These are phyloP conservation scores for Flammula alnicola DNA, from an alignment of 1,284 basidiomycete genomes.

Conservation along the genomic window DNA sequence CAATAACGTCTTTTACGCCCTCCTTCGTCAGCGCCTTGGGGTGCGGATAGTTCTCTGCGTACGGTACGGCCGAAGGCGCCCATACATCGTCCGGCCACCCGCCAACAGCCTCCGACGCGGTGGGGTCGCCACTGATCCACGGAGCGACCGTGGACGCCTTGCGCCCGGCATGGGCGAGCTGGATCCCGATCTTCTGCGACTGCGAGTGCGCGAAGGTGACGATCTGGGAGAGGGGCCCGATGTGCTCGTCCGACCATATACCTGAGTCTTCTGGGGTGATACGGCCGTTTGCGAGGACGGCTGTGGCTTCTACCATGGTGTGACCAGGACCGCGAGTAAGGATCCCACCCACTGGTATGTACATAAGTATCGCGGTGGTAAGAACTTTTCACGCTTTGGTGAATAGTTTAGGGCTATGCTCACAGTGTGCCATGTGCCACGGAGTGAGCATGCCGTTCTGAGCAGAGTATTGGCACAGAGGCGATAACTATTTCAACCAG, in stretches of 20 bases:
- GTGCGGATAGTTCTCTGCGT: conserved; percentile 47
- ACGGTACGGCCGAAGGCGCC: conserved; percentile 65
- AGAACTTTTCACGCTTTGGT: no score
- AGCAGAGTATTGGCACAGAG: conserved; percentile 69
- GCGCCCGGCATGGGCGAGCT: conserved; percentile 82
- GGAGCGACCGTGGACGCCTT: conserved; percentile 67
- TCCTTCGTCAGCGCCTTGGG: conserved; percentile 56
- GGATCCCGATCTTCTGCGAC: conserved; percentile 74
- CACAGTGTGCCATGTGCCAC: conserved; percentile 48
- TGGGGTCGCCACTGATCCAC: conserved; percentile 50
- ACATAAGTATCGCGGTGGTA: no score
- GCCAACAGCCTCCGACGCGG: conserved; percentile 50
- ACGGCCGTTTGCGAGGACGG: conserved; percentile 64
- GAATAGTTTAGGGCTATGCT: conserved; percentile 14
- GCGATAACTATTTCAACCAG: conserved; percentile 46
- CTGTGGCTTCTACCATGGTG: conserved; percentile 64
- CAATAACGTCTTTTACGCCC: conserved; percentile 62
- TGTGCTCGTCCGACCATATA: conserved; percentile 80
- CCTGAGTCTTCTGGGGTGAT: conserved; percentile 58
- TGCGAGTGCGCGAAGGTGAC: conserved; percentile 80
- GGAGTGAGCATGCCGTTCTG: conserved; percentile 52
- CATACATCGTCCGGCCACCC: conserved; percentile 75
- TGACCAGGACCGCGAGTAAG: conserved; percentile 53
- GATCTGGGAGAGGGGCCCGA: conserved; percentile 67
- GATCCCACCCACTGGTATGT: conserved; percentile 57